phyloP scores from a whole-genome alignment of 257 asterid species.

The Verbena officinalis region DNA sequence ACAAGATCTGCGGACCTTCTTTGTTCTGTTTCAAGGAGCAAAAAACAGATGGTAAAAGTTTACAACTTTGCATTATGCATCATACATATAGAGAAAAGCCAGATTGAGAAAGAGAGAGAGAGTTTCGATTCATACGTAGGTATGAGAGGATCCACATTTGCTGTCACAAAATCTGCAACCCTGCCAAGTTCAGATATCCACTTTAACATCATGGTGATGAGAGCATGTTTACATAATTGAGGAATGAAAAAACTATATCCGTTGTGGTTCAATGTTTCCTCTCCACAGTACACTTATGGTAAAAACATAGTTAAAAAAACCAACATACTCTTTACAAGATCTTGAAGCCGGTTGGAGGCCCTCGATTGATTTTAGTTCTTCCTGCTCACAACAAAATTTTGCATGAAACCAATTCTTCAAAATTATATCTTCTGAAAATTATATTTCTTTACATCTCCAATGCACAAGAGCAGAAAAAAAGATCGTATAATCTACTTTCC shows the following conservation, averaged over 20 bases:
- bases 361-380: constrained; percentile 70
- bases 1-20: constrained; percentile 48
- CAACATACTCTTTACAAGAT: constrained; percentile 84
- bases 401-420: not conserved
- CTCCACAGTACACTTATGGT: not conserved
- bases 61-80: constrained; percentile 20
- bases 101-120: not conserved
- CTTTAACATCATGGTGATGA: not conserved
- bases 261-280: not conserved
- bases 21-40: constrained; percentile 44
- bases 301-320: not conserved
- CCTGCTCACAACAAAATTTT: constrained; percentile 50
- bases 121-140: constrained; percentile 56
- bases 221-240: not conserved
- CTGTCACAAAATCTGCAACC: constrained; percentile 61
- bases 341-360: constrained; percentile 67
- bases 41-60: constrained; percentile 9
- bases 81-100: not conserved
- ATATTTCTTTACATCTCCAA: not conserved
- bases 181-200: constrained; percentile 43
- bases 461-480: not conserved
- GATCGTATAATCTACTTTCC: not conserved
- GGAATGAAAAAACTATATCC: not conserved
- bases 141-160: constrained; percentile 69
- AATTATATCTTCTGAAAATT: not conserved